Evolutionary conservation across 129 eudicot species (phyloP).

Genomic region (Saposhnikovia divaricata): DNA sequence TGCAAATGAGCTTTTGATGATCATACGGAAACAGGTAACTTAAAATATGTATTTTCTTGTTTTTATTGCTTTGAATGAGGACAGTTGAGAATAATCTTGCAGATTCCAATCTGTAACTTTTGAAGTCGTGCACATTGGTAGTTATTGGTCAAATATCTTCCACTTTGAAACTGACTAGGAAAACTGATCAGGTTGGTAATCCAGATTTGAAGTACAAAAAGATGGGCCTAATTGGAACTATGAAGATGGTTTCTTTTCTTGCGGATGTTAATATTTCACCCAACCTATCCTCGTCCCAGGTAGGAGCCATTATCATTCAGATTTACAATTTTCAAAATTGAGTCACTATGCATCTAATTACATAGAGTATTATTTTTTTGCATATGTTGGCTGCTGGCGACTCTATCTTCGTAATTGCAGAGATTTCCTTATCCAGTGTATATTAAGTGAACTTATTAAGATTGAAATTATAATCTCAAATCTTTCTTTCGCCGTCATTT

Average conservation of each 20-base stretch:
- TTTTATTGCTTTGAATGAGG: constrained; percentile 5
- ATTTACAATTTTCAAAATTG: neutral
- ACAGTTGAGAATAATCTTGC: neutral
- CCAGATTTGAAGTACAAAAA: constrained; percentile 71
- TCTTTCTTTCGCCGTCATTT: neutral
- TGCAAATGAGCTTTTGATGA: constrained; percentile 71
- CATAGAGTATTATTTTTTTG: neutral
- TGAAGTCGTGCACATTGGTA: neutral
- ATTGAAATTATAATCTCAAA: neutral
- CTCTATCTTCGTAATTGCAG: neutral
- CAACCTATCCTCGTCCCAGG: constrained; percentile 41
- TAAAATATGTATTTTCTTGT: neutral
- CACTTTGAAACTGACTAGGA: neutral
- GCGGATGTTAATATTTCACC: constrained; percentile 43
- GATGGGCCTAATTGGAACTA: constrained; percentile 73
- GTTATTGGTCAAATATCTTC: constrained; percentile 8
- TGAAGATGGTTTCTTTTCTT: constrained; percentile 59
- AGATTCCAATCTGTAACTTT: neutral
- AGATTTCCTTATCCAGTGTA: neutral
- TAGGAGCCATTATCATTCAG: constrained; percentile 12
- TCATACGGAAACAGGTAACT: constrained; percentile 65
- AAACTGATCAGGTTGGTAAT: constrained; percentile 44
- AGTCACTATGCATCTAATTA: neutral
- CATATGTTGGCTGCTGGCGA: neutral
- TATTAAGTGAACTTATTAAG: neutral